These are phyloP conservation scores for Bipolaris oryzae DNA, from an alignment of 2,329 filamentous ascomycete species.

Conservation along the genomic window DNA sequence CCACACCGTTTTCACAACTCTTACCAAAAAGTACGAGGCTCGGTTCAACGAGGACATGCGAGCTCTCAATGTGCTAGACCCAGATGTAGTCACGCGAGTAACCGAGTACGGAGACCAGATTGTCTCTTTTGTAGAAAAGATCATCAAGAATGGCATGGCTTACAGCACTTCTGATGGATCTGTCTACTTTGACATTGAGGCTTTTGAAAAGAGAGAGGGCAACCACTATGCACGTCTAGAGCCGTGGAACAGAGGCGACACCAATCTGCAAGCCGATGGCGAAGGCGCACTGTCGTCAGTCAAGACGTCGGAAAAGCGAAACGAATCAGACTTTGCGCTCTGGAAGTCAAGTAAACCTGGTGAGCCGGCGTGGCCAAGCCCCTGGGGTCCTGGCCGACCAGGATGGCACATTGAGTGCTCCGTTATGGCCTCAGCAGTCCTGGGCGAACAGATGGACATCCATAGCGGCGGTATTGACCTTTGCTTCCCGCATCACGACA, in stretches of 20 bases:
- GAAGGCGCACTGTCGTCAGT: constrained; percentile 75
- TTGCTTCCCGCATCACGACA: constrained; percentile 78
- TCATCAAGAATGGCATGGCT: constrained; percentile 84
- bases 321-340: constrained; percentile 82
- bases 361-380: constrained; percentile 87
- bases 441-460: constrained; percentile 86
- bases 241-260: constrained; percentile 84
- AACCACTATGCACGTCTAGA: constrained; percentile 85
- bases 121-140: constrained; percentile 79
- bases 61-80: constrained; percentile 80
- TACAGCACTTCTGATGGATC: constrained; percentile 79
- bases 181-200: constrained; percentile 89
- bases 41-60: constrained; percentile 89
- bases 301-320: constrained; percentile 70
- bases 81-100: constrained; percentile 84
- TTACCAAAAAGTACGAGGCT: constrained; percentile 85
- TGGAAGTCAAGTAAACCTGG: constrained; percentile 94
- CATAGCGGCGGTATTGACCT: constrained; percentile 93
- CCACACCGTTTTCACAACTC: constrained; percentile 80
- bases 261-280: constrained; percentile 82
- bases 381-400: constrained; percentile 85
- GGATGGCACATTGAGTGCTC: constrained; percentile 99
- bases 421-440: constrained; percentile 89
- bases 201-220: constrained; percentile 77
- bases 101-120: constrained; percentile 92